Conservation (phyloP, 768 basidiomycete species). For the Rhizopogon sp. region DNA sequence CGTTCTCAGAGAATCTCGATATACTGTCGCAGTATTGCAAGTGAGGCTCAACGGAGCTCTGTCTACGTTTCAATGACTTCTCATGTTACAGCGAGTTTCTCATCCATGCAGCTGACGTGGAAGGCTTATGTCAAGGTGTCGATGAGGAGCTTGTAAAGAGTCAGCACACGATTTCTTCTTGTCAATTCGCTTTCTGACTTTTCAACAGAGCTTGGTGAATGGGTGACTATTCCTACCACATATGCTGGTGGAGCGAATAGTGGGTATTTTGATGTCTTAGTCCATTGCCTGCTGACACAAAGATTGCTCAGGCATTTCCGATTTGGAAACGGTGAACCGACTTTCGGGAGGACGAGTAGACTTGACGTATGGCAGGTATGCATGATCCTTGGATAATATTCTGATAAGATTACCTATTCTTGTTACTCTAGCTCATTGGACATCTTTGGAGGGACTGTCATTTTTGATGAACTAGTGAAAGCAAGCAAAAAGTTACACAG, state of each 20-base stretch:
- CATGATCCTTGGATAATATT: background rate
- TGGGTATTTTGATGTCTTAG: slow-evolving; percentile 23
- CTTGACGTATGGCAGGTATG: slow-evolving; percentile 34
- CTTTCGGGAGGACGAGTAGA: slow-evolving; percentile 77
- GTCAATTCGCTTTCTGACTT: slow-evolving; percentile 8
- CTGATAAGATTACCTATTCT: background rate
- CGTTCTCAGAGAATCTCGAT: slow-evolving; percentile 61
- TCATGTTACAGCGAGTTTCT: slow-evolving; percentile 73
- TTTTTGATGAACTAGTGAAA: slow-evolving; percentile 49
- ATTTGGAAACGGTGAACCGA: slow-evolving; percentile 73
- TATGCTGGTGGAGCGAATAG: slow-evolving; percentile 97
- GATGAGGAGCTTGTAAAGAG: slow-evolving; percentile 84
- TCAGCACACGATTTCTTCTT: slow-evolving; percentile 30
- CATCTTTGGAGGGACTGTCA: slow-evolving; percentile 67
- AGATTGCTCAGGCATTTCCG: slow-evolving; percentile 56
- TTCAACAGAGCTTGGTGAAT: slow-evolving; percentile 74
- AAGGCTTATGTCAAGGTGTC: slow-evolving; percentile 94
- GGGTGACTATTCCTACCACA: slow-evolving; percentile 88
- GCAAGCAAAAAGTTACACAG: slow-evolving; percentile 13
- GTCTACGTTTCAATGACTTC: slow-evolving; percentile 2
- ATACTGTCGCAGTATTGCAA: slow-evolving; percentile 79
- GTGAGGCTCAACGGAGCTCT: slow-evolving; percentile 28
- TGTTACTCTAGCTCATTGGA: slow-evolving; percentile 46
- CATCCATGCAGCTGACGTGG: slow-evolving; percentile 97
- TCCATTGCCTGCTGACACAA: slow-evolving; percentile 4